These are phyloP conservation scores for Dendrobium huoshanense DNA, from an alignment of 106 monocot species.

Conservation along the genomic window DNA sequence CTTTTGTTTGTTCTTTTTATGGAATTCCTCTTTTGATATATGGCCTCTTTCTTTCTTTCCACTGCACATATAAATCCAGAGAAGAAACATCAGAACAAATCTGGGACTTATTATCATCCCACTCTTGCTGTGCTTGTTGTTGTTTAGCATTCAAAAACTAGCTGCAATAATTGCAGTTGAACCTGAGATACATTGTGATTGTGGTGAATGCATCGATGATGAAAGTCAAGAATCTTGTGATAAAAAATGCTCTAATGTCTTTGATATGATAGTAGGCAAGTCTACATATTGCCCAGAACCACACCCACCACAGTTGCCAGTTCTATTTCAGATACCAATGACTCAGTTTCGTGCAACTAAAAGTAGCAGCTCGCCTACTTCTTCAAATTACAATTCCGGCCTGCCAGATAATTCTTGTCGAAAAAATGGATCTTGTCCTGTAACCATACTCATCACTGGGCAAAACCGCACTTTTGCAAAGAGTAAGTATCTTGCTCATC, in stretches of 20 bases:
- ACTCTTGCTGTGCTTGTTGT: background rate
- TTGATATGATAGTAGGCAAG: background rate
- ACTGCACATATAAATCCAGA: background rate
- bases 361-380: background rate
- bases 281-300: constrained; percentile 1
- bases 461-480: constrained; percentile 11
- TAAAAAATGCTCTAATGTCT: background rate
- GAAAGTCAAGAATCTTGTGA: background rate
- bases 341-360: background rate
- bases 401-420: background rate
- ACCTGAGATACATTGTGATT: background rate
- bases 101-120: constrained; percentile 1
- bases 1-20: background rate
- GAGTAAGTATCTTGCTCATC: constrained; percentile 9
- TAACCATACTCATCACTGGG: constrained; percentile 21
- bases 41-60: background rate
- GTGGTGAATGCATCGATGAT: background rate
- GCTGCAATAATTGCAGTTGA: background rate
- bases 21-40: background rate
- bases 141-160: constrained; percentile 1
- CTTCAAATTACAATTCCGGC: background rate
- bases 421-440: constrained; percentile 12
- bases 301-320: constrained; percentile 3
- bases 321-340: background rate
- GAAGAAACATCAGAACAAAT: constrained; percentile 5